Conservation (phyloP, 306 rosid genomes). For the Lathyrus tuberosus region DNA sequence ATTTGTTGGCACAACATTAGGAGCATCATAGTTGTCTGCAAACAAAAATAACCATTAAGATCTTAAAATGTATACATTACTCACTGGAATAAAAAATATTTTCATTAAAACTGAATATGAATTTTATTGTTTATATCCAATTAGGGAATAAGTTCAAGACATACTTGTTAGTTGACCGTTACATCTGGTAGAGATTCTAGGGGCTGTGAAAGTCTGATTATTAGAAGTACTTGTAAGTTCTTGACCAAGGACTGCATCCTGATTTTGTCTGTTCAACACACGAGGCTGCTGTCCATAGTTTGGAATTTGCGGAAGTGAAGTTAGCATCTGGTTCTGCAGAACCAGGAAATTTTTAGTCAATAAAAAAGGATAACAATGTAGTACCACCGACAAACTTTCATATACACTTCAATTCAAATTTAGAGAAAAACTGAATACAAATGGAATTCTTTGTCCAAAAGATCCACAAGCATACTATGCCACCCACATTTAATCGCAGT, state of each 20-base stretch:
- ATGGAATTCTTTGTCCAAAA: constrained; percentile 20
- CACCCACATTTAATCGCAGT: constrained; percentile 53
- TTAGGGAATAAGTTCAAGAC: constrained; percentile 34
- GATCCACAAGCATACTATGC: constrained; percentile 23
- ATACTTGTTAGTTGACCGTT: constrained; percentile 44
- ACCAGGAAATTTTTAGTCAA: constrained; percentile 22
- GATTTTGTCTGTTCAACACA: constrained; percentile 36
- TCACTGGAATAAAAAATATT: neutral
- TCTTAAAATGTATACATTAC: constrained; percentile 13
- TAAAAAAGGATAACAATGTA: constrained; percentile 31
- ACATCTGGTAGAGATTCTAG: constrained; percentile 33
- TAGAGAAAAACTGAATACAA: neutral
- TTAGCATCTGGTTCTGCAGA: constrained; percentile 34
- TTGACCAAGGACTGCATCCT: constrained; percentile 41
- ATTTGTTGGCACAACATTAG: constrained; percentile 26
- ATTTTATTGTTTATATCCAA: constrained; percentile 8
- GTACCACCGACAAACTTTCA: constrained; percentile 22
- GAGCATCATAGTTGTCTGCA: constrained; percentile 47
- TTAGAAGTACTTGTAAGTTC: neutral
- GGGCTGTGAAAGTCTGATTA: constrained; percentile 1
- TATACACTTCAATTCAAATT: constrained; percentile 18
- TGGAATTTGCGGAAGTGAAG: constrained; percentile 47
- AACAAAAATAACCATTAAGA: constrained; percentile 30
- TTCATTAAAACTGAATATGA: neutral
- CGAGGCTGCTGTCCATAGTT: constrained; percentile 36